Evolutionary conservation across 331 rosid genomes (phyloP).

Genomic region (Cydonia oblonga): DNA sequence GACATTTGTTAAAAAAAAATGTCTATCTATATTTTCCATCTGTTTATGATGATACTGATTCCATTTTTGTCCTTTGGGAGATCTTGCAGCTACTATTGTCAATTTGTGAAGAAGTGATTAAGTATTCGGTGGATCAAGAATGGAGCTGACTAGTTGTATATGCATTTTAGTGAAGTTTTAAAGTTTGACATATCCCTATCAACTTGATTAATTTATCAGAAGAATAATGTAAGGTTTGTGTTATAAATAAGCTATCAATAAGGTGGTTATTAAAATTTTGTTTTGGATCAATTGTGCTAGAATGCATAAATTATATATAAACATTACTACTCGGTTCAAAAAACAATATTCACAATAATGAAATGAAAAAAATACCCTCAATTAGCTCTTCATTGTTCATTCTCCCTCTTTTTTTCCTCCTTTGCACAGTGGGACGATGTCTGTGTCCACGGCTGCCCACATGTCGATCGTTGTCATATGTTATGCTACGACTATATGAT

Average conservation of each 20-base stretch:
- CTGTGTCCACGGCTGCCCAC: no score
- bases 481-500: no score
- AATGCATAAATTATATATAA: background rate
- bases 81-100: slow-evolving; percentile 13
- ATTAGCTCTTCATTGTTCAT: no score
- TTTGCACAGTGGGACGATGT: no score
- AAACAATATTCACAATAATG: no score
- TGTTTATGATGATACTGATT: background rate
- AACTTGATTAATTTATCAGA: background rate
- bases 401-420: no score
- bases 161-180: background rate
- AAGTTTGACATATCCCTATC: background rate
- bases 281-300: background rate
- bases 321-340: background rate
- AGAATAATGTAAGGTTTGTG: background rate
- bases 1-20: no score
- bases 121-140: background rate
- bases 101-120: background rate
- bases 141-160: background rate
- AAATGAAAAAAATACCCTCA: no score
- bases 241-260: background rate
- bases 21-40: no score
- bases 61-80: background rate
- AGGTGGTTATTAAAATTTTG: background rate
- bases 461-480: no score